Evolutionary conservation across 192 early-diverging fungal species (phyloP), one percentile per base, ranked within the genome.

Genomic region (Rhizophagus sp.): DNA sequence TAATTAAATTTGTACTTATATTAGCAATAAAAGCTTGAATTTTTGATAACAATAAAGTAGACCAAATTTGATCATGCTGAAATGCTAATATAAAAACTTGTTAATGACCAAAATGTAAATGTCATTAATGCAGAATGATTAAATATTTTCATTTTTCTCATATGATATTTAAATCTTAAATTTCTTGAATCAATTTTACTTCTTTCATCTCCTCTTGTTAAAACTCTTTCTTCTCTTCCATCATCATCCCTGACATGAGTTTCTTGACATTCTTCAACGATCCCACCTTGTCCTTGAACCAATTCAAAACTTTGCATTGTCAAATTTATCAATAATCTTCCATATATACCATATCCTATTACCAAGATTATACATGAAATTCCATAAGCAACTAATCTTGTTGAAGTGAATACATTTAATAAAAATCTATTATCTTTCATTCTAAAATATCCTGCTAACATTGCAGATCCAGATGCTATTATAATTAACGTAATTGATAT

Each of bases 251-350:
- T 34, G 13, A 49, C 7, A 13, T 41, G n/a, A 49, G 70, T 33
- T 72, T 44, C 70, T 39, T 39, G 27, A 33, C 13, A 49, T 7
- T 13, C 70, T 41, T 49, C 70, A 17, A n/a, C 41, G 6, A 72
- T 49, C 11, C 22, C 41, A 22, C 41, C 70, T 22, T 49, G 70
- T 19, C 70, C 70, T 24, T 72, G 70, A 44, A 72, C 36, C 15
- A 72, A 44, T 12, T 44, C 44, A 72, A 72, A 72, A 27, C 70
- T 72, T 72, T 39, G 39, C 11, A 24, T 47, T 17, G 70, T 72
- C 5, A 72, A 49, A 72, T 49, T 7, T 72, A 72, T 27, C 2
- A 72, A 39, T 24, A 72, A 11, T 72, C 70, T 72, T 49, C 70
- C 70, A 49, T 72, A 72, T 36, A 4, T 72, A 19, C 34, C 24